Base-by-base conservation (phyloP, 345 rosid species). In the Mallotus nudiflorus region DNA sequence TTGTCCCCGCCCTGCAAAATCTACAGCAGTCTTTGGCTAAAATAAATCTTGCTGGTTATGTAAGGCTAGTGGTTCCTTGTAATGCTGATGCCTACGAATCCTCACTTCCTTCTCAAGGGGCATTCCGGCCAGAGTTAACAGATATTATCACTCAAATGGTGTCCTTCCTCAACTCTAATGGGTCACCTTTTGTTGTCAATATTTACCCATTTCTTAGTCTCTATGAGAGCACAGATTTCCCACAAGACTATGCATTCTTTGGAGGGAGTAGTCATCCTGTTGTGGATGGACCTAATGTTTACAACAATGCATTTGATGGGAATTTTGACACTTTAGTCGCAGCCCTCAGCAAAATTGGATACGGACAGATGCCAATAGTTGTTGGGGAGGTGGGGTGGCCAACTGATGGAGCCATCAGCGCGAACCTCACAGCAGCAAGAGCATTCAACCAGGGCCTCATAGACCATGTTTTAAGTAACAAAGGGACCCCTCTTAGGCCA, bases 301-400 rank as follows among this genome's bases (percentile, higher is more conserved):
- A 95, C 81, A 68, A 78, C 55, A 95, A 92, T 78, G 97, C 97
- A 9, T 92, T 95, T 72, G 97, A 95, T 82, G 97, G 97, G 55
- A 95, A 95, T 71, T 86, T 71, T 44, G 99, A 92, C 82, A 92
- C 99, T 44, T 89, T 92, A 75, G 91, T 92, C 66, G 84, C 97
- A 51, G 94, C 99, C 16, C 96, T 95, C 51, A 78, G 77, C 60
- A 95, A 83, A 78, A 72, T 95, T 53, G 99, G 97, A 20, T 95
- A 86, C 65, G 87, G 87, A 67, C 97, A 92, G 73, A 90, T 89
- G 92, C 96, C 97, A 53, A 85, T 95, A 44, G 91, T 92, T 50
- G 81, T 95, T 62, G 99, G 99, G 62, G 97, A 95, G 89, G 85
- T 92, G 25, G 97, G 99, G 46, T 95, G 97, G 99, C 99, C 99